Evolutionary conservation across 169 alveolate species (phyloP).

Genomic region (Hammondia hammondi): DNA sequence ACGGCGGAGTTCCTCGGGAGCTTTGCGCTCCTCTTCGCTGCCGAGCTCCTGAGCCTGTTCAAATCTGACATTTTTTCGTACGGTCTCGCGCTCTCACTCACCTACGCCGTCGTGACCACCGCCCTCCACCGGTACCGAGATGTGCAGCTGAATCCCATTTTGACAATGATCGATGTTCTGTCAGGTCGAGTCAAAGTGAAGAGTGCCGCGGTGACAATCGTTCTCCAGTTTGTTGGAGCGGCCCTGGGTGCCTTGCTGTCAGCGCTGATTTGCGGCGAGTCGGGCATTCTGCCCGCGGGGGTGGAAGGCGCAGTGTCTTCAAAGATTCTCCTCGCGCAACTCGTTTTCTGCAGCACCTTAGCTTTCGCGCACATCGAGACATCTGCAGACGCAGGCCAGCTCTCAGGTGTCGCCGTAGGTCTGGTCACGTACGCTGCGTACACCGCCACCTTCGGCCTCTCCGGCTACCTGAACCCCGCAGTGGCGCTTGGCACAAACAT

Average conservation of each 20-base stretch:
- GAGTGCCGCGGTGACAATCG: background rate
- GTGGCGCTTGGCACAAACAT: background rate
- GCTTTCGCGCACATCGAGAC: constrained; percentile 23
- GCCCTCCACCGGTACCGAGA: background rate
- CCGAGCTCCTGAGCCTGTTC: constrained; percentile 23
- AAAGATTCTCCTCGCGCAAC: constrained; percentile 17
- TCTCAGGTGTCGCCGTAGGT: constrained; percentile 14
- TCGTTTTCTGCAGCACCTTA: constrained; percentile 1
- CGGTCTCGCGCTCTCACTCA: constrained; percentile 2
- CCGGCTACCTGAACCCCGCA: constrained; percentile 40
- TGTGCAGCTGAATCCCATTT: constrained; percentile 6
- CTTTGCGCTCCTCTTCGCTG: constrained; percentile 16
- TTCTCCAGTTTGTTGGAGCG: background rate
- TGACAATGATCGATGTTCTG: background rate
- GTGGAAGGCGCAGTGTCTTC: background rate
- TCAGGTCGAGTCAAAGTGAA: background rate
- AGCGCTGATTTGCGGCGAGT: constrained; percentile 19
- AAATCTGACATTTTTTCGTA: background rate
- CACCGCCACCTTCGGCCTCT: constrained; percentile 31
- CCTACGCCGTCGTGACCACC: background rate
- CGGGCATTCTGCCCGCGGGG: constrained; percentile 20
- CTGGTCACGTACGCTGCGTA: constrained; percentile 36
- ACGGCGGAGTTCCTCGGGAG: constrained; percentile 32
- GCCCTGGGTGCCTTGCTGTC: background rate
- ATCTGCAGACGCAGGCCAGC: background rate